phyloP scores from a whole-genome alignment of 345 rosid genomes.

The Bruguiera gymnorhiza region DNA sequence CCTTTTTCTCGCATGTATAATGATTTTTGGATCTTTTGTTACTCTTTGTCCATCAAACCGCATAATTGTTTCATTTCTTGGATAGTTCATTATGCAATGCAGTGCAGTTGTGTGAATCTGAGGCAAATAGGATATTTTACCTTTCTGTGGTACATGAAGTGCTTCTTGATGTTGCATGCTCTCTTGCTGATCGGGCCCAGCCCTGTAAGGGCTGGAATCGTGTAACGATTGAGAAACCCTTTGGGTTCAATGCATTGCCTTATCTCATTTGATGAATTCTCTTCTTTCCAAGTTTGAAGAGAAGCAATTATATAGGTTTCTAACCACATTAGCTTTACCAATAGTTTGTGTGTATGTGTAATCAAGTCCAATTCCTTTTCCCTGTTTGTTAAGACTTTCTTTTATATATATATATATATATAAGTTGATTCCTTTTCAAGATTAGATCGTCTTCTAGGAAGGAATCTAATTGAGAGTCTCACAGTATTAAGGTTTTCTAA shows the following conservation, averaged over 20 bases:
- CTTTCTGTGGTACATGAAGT: constrained; percentile 87
- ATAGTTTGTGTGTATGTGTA: background rate
- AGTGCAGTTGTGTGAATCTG: constrained; percentile 34
- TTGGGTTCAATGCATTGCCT: constrained; percentile 57
- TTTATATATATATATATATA: background rate
- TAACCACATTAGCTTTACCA: background rate
- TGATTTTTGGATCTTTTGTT: constrained; percentile 31
- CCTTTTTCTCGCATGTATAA: constrained; percentile 13
- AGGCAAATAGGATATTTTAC: constrained; percentile 62
- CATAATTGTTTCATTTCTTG: constrained; percentile 21
- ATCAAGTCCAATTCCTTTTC: background rate
- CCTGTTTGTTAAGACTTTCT: background rate
- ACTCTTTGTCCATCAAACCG: background rate
- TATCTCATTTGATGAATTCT: constrained; percentile 48
- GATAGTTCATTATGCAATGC: constrained; percentile 33
- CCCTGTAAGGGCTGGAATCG: constrained; percentile 70
- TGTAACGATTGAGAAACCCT: constrained; percentile 52
- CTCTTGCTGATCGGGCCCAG: constrained; percentile 53
- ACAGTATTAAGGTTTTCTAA: constrained; percentile 46
- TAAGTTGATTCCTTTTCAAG: constrained; percentile 35
- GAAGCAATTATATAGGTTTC: constrained; percentile 65
- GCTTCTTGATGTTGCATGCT: constrained; percentile 62
- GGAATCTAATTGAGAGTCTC: constrained; percentile 71
- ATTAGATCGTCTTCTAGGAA: constrained; percentile 70
- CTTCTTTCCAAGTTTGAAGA: constrained; percentile 64